Evolutionary conservation across 305 asterid genomes (phyloP), one percentile per base, ranked within the genome.

Genomic region (Fraxinus albicans): DNA sequence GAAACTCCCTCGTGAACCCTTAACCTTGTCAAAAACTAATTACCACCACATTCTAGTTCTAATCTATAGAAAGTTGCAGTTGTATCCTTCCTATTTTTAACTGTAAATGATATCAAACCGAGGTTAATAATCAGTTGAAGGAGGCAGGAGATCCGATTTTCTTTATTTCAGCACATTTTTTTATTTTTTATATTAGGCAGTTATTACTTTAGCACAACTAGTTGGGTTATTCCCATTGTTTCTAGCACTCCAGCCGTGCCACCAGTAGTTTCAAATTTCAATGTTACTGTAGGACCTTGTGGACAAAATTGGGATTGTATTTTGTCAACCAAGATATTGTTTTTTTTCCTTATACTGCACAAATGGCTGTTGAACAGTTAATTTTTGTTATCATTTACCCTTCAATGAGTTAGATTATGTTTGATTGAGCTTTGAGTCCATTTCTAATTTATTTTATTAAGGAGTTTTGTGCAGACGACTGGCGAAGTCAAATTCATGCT

Each of bases 1-100:
- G 90, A 86, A 83, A 88, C 90, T 79, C 88, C 93, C 13, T 81
- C 87, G 1, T 91, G 92, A 86, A 80, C 3, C 79, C 34, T 40
- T 72, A 19, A 85, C 83, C 76, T 83, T 72, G 42, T 82, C 75
- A 60, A 76, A 77, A 63, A 42, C 80, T 82, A 79, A 78, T 81
- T 79, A 77, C 79, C 58, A 27, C 55, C 73, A 23, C 13, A 73
- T 75, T 73, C 38, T 63, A 67, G 34, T 63, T 75, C 79, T 70
- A 17, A 55, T 69, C 72, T n/a, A 17, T 76, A 53, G 82, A 75
- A 63, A 60, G 40, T 10, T 80, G 78, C 79, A 34, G 55, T 53
- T 74, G 47, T 70, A 69, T 35, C 73, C 60, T 74, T 10, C 40
- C 81, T 69, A 25, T 31, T 70, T 82, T 82, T 82, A 77, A 82